Percentiles rank a stretch among this genome's conserved stretches.
Evolutionary conservation across 2,329 filamentous ascomycete species (phyloP).

Genomic region (Fusarium sacchari): DNA sequence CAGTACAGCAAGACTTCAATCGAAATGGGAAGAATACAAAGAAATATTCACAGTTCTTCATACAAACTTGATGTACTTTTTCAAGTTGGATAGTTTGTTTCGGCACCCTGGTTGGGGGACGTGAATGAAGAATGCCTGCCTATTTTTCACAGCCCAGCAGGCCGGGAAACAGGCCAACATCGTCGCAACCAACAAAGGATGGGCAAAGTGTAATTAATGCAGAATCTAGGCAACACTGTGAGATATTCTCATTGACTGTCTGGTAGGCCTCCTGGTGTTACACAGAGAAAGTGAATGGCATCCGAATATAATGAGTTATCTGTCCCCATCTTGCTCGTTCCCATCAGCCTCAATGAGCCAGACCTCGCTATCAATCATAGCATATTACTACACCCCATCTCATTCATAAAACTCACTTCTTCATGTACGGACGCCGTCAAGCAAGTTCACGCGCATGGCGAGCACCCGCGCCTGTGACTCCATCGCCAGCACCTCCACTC

Average conservation of each 20-base stretch:
- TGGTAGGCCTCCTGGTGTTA: not conserved
- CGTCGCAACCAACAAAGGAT: not conserved
- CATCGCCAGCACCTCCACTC: slow-evolving; percentile 31
- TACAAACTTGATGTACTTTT: not conserved
- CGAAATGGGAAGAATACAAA: not conserved
- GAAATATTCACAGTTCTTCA: accelerated
- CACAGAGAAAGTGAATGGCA: not conserved
- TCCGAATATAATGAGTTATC: not conserved
- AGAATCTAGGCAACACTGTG: not conserved
- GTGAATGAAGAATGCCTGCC: not conserved
- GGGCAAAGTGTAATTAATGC: slow-evolving; percentile 29
- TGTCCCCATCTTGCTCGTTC: not conserved
- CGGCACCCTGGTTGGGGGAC: not conserved
- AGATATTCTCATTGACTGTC: not conserved
- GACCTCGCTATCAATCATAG: not conserved
- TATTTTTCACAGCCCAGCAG: slow-evolving; percentile 7
- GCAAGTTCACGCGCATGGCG: not conserved
- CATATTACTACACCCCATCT: accelerated
- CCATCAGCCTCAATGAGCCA: not conserved
- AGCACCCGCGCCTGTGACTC: not conserved
- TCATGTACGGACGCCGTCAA: not conserved
- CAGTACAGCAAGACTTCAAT: not conserved
- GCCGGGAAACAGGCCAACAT: not conserved
- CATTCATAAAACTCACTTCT: not conserved
- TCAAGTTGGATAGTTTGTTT: not conserved